Evolutionary conservation across 192 early-diverging fungal genomes (phyloP), one percentile per base, ranked within the genome.

Genomic region (Martensiomyces pterosporus): DNA sequence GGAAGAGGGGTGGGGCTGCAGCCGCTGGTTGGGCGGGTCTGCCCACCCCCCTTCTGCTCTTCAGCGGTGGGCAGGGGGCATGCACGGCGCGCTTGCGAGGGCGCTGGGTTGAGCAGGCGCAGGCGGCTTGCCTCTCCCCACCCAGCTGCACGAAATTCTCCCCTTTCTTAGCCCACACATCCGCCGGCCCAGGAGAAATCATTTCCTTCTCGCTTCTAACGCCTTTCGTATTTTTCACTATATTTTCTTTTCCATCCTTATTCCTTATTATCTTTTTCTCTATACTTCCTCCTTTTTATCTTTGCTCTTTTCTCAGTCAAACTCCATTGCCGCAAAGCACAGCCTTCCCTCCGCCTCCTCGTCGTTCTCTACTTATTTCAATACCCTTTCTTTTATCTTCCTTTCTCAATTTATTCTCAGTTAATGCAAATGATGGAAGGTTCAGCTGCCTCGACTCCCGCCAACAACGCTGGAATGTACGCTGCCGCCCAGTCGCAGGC

Each of bases 351-450:
- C n/a, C n/a, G n/a, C n/a, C n/a, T n/a, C n/a, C n/a, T 29, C 43
- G 38, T 23, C 24, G 32, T 43, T 47, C 35, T 34, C 36, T 34
- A 29, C 41, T 55, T 51, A 43, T 50, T 27, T 17, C 16, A 33
- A 25, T 39, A 58, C 35, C 26, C 34, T 23, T 43, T 61, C 43
- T 29, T 47, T 51, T 40, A 36, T 50, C 32, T 56, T 57, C 22
- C 35, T 59, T 49, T 55, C 21, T 41, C 43, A 36, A 44, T 45
- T 55, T 22, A 49, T 56, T 52, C 36, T 55, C 19, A 13, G 22
- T 26, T 49, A 27, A 55, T 35, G 60, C 55, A 60, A 55, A 60
- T 60, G 56, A 64, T 64, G 65, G 67, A 61, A 54, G 68, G 60
- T 34, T 53, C 47, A 45, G 34, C 55, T 43, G 44, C 53, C 13